Percentiles rank a stretch among this genome's conserved stretches.
phyloP scores from a whole-genome alignment of 2,329 filamentous ascomycete species.

The Botryotinia narcissicola region DNA sequence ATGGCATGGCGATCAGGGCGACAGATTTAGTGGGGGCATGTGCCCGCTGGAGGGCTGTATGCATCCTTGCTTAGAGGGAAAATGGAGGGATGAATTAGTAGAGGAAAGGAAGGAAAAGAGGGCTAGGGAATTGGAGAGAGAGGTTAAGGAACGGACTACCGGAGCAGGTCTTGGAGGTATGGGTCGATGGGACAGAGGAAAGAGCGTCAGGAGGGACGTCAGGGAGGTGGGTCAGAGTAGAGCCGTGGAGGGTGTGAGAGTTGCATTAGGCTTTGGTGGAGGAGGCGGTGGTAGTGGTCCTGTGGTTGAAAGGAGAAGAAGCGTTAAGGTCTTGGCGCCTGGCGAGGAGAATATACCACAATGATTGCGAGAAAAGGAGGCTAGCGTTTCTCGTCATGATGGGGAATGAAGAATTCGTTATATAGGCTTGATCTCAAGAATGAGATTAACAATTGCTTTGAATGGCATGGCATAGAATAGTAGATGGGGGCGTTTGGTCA shows the following conservation, averaged over 20 bases:
- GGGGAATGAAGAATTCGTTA: neutral
- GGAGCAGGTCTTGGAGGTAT: neutral
- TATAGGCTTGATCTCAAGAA: neutral
- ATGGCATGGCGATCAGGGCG: slow-evolving; percentile 52
- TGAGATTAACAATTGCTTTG: neutral
- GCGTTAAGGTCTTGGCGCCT: slow-evolving; percentile 56
- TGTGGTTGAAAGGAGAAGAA: slow-evolving; percentile 59
- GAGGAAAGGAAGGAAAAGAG: slow-evolving; percentile 35
- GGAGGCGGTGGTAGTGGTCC: slow-evolving; percentile 23
- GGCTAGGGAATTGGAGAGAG: slow-evolving; percentile 49
- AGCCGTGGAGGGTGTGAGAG: slow-evolving; percentile 59
- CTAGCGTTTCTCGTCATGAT: neutral
- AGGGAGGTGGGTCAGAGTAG: slow-evolving; percentile 58
- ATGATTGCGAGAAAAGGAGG: neutral
- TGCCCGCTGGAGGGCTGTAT: slow-evolving; percentile 65
- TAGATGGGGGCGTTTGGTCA: slow-evolving; percentile 13
- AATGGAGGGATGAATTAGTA: slow-evolving; percentile 49
- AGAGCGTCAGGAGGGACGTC: slow-evolving; percentile 46
- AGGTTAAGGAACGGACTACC: slow-evolving; percentile 30
- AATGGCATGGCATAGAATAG: neutral
- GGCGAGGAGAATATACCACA: slow-evolving; percentile 28
- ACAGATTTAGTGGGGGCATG: slow-evolving; percentile 48
- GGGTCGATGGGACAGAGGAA: slow-evolving; percentile 21
- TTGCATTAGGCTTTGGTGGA: slow-evolving; percentile 43
- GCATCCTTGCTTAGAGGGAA: slow-evolving; percentile 59